Evolutionary conservation across 2,329 filamentous ascomycete genomes (phyloP).

Genomic region (Chrysoporthe puriensis): DNA sequence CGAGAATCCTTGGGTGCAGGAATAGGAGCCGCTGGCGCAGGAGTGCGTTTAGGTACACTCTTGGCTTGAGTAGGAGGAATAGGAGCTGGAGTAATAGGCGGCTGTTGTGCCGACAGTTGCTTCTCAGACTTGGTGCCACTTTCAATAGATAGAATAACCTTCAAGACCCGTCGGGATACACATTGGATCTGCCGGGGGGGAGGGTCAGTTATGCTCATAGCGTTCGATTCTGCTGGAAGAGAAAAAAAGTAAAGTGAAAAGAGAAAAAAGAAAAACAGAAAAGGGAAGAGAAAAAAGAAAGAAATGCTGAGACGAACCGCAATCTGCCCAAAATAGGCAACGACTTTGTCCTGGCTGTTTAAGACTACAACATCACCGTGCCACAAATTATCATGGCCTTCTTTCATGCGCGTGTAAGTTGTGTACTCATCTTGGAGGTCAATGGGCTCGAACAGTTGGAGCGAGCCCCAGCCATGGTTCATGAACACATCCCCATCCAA

Average conservation of each 20-base stretch:
- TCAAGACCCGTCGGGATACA: constrained; percentile 40
- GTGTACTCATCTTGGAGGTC: constrained; percentile 52
- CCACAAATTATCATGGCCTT: constrained; percentile 54
- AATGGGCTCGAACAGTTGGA: constrained; percentile 26
- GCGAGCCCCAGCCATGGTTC: constrained; percentile 15
- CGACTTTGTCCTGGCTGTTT: constrained; percentile 50
- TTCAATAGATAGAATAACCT: constrained; percentile 34
- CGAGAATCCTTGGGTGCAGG: no score
- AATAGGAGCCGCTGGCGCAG: no score
- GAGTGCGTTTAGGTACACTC: no score
- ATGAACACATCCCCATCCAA: constrained; percentile 1
- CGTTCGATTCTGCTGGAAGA: no score
- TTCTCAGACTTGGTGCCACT: constrained; percentile 1
- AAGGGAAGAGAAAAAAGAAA: constrained; percentile 43
- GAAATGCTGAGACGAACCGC: constrained; percentile 55
- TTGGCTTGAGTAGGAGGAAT: no score
- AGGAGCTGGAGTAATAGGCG: no score
- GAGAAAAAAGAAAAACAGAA: no score
- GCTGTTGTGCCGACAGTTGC: background rate
- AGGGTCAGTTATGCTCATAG: constrained; percentile 60
- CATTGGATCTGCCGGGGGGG: constrained; percentile 44
- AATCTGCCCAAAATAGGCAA: constrained; percentile 59
- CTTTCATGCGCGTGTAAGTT: constrained; percentile 62
- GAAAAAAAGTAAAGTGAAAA: no score
- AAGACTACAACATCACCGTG: constrained; percentile 59